phyloP scores from a whole-genome alignment of 257 asterid genomes.

The Solanum bulbocastanum region DNA sequence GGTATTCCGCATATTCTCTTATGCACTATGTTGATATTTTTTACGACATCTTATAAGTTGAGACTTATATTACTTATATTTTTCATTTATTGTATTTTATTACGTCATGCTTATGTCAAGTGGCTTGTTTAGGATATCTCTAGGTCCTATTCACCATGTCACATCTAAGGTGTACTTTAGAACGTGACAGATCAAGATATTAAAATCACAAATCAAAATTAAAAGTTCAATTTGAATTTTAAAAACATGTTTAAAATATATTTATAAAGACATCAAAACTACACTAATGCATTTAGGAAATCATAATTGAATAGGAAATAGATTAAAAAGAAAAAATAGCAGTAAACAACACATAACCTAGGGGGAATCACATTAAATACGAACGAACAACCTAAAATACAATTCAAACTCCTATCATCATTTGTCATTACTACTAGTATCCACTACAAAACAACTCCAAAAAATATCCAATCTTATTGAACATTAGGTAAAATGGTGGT shows the following conservation, averaged over 20 bases:
- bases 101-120: background rate
- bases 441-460: background rate
- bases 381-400: background rate
- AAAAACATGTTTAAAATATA: background rate
- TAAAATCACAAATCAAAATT: background rate
- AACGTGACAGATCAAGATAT: background rate
- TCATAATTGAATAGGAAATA: background rate
- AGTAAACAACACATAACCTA: background rate
- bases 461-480: background rate
- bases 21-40: background rate
- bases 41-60: too few relatives aligned
- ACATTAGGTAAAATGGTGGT: background rate
- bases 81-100: too few relatives aligned
- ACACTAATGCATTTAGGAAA: background rate
- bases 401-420: background rate
- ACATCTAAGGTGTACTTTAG: background rate
- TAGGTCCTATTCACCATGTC: background rate
- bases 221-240: background rate
- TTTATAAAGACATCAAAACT: background rate
- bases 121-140: background rate
- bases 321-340: background rate
- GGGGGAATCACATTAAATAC: background rate
- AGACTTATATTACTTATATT: too few relatives aligned
- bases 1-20: background rate
- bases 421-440: background rate